Base-by-base conservation (phyloP, 192 early-diverging fungal genomes). In the Jimgerdemannia flammicorona region DNA sequence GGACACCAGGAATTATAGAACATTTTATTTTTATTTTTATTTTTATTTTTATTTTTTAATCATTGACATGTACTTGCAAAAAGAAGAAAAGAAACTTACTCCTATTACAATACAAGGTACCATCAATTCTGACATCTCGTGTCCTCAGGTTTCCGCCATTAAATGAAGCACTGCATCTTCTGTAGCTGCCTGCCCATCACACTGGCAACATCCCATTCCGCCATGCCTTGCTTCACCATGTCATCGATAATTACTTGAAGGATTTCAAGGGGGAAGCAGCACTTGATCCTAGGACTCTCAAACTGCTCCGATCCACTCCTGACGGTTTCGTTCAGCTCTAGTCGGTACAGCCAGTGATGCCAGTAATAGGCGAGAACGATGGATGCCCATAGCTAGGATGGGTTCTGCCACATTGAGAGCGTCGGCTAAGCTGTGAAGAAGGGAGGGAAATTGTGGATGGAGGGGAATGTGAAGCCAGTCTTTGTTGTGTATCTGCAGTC, bases 111-210 rank as follows among this genome's bases (percentile, higher is more conserved):
- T n/a, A n/a, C n/a, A n/a, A n/a, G n/a, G n/a, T n/a, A n/a, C n/a
- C n/a, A n/a, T n/a, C n/a, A n/a, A n/a, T n/a, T n/a, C n/a, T n/a
- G n/a, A n/a, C n/a, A n/a, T n/a, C n/a, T n/a, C n/a, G n/a, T n/a
- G n/a, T 95, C 93, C 67, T 96, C 95, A 7, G 94, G 94, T 79
- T 91, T 94, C 72, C 91, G 87, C 96, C 96, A 97, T 71, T 90
- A 92, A 4, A 98, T 84, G 41, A 94, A 80, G 19, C 92, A 94
- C 3, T 84, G 72, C 14, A 73, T 71, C 68, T 89, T 91, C 39
- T 76, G 69, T 17, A 74, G 74, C 77, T 83, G 87, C 74, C 78
- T 79, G 40, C 79, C 76, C 3, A 76, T 74, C 18, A 76, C 75
- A n/a, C 76, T 72, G 18, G 77, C 80, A 49, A 78, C 44, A 70